Evolutionary conservation across 2,329 filamentous ascomycete genomes (phyloP).

Genomic region (Talaromyces sp.): DNA sequence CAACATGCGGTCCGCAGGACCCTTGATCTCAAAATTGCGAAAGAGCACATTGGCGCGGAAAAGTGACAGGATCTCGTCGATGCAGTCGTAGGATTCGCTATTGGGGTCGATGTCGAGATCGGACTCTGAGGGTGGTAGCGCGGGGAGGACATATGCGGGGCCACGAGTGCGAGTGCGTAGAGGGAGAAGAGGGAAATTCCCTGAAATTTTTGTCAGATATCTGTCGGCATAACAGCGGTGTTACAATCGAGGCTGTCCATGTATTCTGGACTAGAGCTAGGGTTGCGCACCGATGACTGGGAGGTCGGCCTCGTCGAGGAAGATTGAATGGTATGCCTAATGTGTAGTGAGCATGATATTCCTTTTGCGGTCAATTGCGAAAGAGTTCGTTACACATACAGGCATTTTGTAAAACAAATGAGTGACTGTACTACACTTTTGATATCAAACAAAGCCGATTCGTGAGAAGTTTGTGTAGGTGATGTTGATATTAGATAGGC

Average conservation of each 20-base stretch:
- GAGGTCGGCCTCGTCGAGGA: conserved; percentile 73
- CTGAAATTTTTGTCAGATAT: conserved; percentile 36
- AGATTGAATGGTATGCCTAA: conserved; percentile 96
- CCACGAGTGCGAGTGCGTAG: conserved; percentile 92
- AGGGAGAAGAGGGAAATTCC: conserved; percentile 92
- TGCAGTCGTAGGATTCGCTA: conserved; percentile 88
- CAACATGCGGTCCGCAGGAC: conserved; percentile 85
- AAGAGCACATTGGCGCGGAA: conserved; percentile 99
- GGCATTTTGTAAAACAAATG: conserved; percentile 10
- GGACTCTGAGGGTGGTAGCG: conserved; percentile 55
- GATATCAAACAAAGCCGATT: not conserved
- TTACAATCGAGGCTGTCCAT: not conserved
- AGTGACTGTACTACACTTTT: not conserved
- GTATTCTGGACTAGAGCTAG: not conserved
- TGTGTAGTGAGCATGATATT: not conserved
- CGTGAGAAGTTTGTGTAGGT: not conserved
- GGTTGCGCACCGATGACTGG: conserved; percentile 55
- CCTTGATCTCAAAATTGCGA: conserved; percentile 98
- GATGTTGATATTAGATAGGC: not conserved
- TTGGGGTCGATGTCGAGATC: conserved; percentile 66
- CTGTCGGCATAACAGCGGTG: not conserved
- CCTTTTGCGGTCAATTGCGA: not conserved
- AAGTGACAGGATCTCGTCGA: conserved; percentile 86
- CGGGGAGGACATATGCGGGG: conserved; percentile 80
- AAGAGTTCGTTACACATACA: conserved; percentile 2